Evolutionary conservation across 371 early-diverging fungal species (phyloP), one percentile per base, ranked within the genome.

Genomic region (Smittium mucronatum): DNA sequence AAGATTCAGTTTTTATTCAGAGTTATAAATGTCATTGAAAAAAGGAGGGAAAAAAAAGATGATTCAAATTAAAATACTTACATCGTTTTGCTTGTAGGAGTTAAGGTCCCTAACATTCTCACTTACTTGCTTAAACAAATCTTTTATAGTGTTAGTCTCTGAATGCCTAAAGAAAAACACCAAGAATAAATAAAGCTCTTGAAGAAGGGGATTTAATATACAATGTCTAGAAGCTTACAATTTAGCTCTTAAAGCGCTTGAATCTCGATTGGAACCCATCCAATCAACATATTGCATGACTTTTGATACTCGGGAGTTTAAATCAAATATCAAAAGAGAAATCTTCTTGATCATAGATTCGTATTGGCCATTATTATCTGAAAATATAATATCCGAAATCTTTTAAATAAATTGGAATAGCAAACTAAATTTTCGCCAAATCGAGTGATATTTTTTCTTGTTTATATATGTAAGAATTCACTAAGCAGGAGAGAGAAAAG

Each of bases 241-340:
- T 16, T 67, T 47, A 31, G 11, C 25, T 16, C 95, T 83, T 69
- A 91, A 73, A 11, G 90, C 87, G 1, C 81, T 73, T 8, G 91
- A 89, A 77, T 96, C 97, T 75, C 84, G 83, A 68, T 82, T 73
- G 0, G 89, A 85, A 36, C 94, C 93, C 36, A 94, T 79, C 71
- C 84, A 85, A n/a, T 80, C 80, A 21, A 93, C 89, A 1, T 89
- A 81, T 31, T 87, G 83, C 35, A 93, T 88, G 58, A 95, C 89
- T 68, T 87, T 87, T 28, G 89, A 87, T 59, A 93, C 90, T 72
- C 89, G 89, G 72, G 85, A 82, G 58, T 87, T 88, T 70, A 89
- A 85, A 36, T 84, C 83, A 72, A 89, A 90, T 34, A 90, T 84
- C 72, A 88, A 85, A 70, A 88, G 88, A 29, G 92, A 86, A 25